Evolutionary conservation across 805 yeast species (phyloP), one percentile per base, ranked within the genome.

Genomic region (Saccharomycopsis synnaedendra): DNA sequence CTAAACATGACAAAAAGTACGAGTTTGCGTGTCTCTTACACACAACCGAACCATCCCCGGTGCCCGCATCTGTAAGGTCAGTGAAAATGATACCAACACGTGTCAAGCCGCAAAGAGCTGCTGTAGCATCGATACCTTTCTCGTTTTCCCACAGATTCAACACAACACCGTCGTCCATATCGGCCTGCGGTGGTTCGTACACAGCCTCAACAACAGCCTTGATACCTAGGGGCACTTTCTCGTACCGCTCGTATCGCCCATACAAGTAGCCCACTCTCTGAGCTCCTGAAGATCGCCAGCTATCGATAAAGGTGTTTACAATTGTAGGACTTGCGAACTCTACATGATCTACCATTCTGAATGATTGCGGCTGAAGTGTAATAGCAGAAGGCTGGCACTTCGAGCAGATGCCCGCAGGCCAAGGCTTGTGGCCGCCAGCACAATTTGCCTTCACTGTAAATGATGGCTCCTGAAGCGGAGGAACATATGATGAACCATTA

Each of bases 361-460:
- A 93, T 35, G 72, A 69, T 62, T 93, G 98, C 63, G 80, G 88
- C 63, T 84, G 95, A 53, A 93, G 69, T 0, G 97, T 89, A 51
- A 93, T 86, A 0, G 96, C 93, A 1, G 96, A 80, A 0, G 98
- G 97, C 64, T 90, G 97, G 65, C 98, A 90, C 63, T 88, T 86
- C 10, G 96, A 85, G 60, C 98, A 90, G 55, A 93, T 88, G 0
- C 97, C 96, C 45, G 69, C 73, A 1, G 98, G 97, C 87, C 96
- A 93, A 5, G 96, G 90, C 37, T 81, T 78, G 63, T 90, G 98
- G 0, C 96, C 96, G 39, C 77, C 71, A 0, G 70, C 72, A 61
- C 97, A 90, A 9, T 71, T 64, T 40, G 58, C 57, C 46, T 71
- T 68, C 32, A 90, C 85, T 46, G 68, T 64, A 60, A 73, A 93